Percentiles rank a stretch among this genome's conserved stretches.
These are phyloP conservation scores for Trichophyton rubrum DNA, from an alignment of 2,329 filamentous ascomycete genomes.

Conservation along the genomic window DNA sequence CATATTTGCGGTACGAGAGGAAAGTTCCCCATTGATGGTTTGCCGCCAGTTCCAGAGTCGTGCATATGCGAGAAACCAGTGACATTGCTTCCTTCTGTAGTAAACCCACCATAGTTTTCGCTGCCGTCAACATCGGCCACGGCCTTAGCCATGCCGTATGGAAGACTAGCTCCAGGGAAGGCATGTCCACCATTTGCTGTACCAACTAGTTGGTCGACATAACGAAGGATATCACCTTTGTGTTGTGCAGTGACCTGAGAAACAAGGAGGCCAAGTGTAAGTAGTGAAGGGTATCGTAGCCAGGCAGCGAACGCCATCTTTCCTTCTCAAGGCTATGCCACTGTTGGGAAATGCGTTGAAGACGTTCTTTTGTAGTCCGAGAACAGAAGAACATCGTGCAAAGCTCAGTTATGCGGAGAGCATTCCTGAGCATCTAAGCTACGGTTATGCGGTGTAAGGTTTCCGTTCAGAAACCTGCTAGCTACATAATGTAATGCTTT, in stretches of 20 bases:
- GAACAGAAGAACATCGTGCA: neutral
- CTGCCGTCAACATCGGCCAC: conserved; percentile 40
- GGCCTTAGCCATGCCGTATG: conserved; percentile 46
- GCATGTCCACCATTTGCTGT: conserved; percentile 43
- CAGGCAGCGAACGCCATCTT: neutral
- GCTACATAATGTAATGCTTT: too few species aligned
- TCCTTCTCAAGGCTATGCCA: neutral
- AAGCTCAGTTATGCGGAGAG: neutral
- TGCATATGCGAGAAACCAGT: conserved; percentile 44
- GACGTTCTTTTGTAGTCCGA: neutral
- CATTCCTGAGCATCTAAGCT: neutral
- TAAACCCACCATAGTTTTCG: conserved; percentile 48
- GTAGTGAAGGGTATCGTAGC: neutral
- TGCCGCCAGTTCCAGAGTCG: conserved; percentile 40
- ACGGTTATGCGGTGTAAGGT: neutral
- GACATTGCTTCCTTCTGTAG: conserved; percentile 38
- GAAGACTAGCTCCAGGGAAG: conserved; percentile 44
- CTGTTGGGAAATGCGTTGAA: neutral
- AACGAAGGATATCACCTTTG: conserved; percentile 19
- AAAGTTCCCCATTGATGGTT: conserved; percentile 59
- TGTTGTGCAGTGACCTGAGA: neutral
- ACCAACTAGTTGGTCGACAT: conserved; percentile 43
- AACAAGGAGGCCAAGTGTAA: neutral
- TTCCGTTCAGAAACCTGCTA: too few species aligned
- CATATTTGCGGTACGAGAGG: conserved; percentile 59